These are phyloP conservation scores for Candida krabiensis DNA, from an alignment of 805 yeast genomes.

Conservation along the genomic window DNA sequence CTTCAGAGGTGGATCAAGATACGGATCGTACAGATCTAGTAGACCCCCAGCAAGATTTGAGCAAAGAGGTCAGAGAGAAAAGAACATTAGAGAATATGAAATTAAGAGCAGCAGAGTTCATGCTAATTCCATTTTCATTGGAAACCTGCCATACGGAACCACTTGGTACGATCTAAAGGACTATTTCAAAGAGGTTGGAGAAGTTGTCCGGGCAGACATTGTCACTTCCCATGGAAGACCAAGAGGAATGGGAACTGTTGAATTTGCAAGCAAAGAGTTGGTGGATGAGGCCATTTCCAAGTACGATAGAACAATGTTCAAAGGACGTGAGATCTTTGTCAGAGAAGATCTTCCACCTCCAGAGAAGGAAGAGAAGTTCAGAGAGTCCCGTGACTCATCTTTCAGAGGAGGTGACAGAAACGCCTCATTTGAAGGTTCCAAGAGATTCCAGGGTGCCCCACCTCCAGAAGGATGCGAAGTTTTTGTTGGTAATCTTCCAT, in stretches of 20 bases:
- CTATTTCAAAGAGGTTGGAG: slow-evolving; percentile 59
- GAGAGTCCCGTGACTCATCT: slow-evolving; percentile 24
- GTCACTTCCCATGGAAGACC: slow-evolving; percentile 76
- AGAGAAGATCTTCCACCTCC: slow-evolving; percentile 92
- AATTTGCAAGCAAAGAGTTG: slow-evolving; percentile 62
- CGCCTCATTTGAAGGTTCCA: slow-evolving; percentile 3
- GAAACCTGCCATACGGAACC: slow-evolving; percentile 68
- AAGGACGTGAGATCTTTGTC: slow-evolving; percentile 81
- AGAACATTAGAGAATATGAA: slow-evolving; percentile 32
- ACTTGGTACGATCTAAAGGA: slow-evolving; percentile 60
- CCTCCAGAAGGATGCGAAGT: slow-evolving; percentile 48
- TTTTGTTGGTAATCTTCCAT: slow-evolving; percentile 82
- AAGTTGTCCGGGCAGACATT: slow-evolving; percentile 78
- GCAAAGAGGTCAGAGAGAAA: slow-evolving; percentile 27
- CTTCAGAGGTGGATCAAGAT: slow-evolving; percentile 20
- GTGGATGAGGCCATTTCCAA: slow-evolving; percentile 71
- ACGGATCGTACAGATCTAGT: slow-evolving; percentile 23
- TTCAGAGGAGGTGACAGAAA: slow-evolving; percentile 17
- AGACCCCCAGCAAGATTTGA: slow-evolving; percentile 19
- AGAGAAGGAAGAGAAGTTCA: slow-evolving; percentile 32
- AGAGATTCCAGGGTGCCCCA: slow-evolving; percentile 13
- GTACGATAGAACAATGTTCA: slow-evolving; percentile 61
- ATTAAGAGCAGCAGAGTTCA: slow-evolving; percentile 55
- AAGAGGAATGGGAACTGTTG: slow-evolving; percentile 91
- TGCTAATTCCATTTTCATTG: slow-evolving; percentile 68